Conservation (phyloP, 2,329 filamentous ascomycete genomes). For the Mycosphaerelloides madeirae region DNA sequence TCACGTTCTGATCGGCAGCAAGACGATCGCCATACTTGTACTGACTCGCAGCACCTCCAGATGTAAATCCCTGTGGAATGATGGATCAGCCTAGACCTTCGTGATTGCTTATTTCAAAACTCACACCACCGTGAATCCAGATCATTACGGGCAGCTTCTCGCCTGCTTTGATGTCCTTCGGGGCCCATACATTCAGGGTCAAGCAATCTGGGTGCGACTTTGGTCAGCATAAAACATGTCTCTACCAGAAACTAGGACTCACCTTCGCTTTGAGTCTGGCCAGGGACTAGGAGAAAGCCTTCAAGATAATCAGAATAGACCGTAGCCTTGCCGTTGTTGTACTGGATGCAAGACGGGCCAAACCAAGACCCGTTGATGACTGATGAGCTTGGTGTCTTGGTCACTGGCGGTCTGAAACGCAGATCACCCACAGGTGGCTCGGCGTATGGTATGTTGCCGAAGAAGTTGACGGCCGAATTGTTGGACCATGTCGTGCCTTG, state of each 20-base stretch:
- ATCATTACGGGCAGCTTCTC: conserved; percentile 36
- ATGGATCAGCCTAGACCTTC: too few relatives aligned
- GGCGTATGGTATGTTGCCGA: conserved; percentile 15
- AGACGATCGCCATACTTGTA: conserved; percentile 18
- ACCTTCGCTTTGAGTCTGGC: conserved; percentile 11
- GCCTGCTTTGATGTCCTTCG: conserved; percentile 19
- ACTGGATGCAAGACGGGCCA: conserved; percentile 14
- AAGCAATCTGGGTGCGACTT: conserved; percentile 32
- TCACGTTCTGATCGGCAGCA: conserved; percentile 12
- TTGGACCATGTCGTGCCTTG: conserved; percentile 13
- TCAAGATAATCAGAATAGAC: conserved; percentile 12
- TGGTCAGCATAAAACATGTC: not conserved
- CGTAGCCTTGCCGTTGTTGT: conserved; percentile 9
- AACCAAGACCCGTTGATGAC: conserved; percentile 16
- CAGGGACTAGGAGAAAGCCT: conserved; percentile 11
- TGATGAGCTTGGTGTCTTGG: conserved; percentile 10
- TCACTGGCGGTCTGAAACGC: conserved; percentile 14
- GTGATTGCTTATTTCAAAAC: too few relatives aligned
- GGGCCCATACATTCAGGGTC: conserved; percentile 35
- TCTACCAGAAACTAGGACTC: not conserved
- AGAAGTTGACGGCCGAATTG: conserved; percentile 12
- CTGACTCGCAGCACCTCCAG: conserved; percentile 12
- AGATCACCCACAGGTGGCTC: conserved; percentile 10
- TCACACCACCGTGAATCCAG: conserved; percentile 18
- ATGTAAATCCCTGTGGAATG: not conserved